Conservation (phyloP, 305 asterid species). For the Fraxinus sp. region DNA sequence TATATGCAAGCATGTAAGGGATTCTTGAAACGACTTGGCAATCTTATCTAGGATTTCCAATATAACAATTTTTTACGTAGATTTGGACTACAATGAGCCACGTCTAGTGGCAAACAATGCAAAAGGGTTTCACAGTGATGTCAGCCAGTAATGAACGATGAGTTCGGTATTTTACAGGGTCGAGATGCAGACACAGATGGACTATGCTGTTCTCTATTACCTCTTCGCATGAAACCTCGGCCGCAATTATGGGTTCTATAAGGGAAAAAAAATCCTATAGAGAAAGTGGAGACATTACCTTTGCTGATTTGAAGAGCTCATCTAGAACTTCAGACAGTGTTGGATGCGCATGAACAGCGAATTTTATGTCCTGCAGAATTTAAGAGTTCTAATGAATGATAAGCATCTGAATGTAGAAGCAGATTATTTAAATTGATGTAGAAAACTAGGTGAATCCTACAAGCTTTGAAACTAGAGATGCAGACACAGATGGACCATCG, state of each 20-base stretch:
- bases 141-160: neutral
- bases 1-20: slow-evolving; percentile 56
- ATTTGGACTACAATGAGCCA: slow-evolving; percentile 16
- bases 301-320: slow-evolving; percentile 82
- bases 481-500: too few relatives aligned
- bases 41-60: slow-evolving; percentile 25
- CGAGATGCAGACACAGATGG: slow-evolving; percentile 12
- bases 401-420: slow-evolving; percentile 20
- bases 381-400: slow-evolving; percentile 24
- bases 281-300: slow-evolving; percentile 44
- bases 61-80: slow-evolving; percentile 9
- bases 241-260: neutral
- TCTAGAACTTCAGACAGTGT: slow-evolving; percentile 90
- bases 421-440: neutral
- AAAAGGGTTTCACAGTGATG: neutral
- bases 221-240: neutral
- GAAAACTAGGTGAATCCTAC: neutral
- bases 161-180: neutral
- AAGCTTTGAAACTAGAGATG: neutral
- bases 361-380: slow-evolving; percentile 69
- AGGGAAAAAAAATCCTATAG: neutral
- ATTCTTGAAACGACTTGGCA: slow-evolving; percentile 33
- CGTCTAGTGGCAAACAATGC: slow-evolving; percentile 1
- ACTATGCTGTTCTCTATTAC: neutral
- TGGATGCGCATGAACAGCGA: slow-evolving; percentile 94